Base-by-base conservation (phyloP, 345 rosid genomes). In the Citrus hindsii region DNA sequence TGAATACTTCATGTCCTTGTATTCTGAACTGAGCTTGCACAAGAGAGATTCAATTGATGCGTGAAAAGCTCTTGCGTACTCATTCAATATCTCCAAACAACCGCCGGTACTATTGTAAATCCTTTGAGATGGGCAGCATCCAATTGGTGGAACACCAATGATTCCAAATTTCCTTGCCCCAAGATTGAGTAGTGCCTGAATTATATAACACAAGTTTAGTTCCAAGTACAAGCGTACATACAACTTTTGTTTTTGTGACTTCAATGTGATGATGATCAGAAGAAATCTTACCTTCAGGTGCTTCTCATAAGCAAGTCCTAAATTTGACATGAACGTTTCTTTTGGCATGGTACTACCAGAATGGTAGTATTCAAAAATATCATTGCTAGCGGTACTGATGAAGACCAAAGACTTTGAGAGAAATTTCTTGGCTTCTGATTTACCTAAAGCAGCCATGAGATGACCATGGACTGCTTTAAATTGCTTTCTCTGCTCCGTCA, bases 71-170 rank as follows among this genome's bases (percentile, higher is more conserved):
- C 18, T 38, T 0, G 93, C 88, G 38, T 77, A 77, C 6, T 79
- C 84, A 73, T 89, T 88, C 82, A 89, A 55, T 16, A 69, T 87
- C 74, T 81, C 89, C 77, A 82, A 67, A 46, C 92, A 89, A 21
- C 85, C 92, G 5, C 81, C 83, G 2, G 82, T 80, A 0, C 71
- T 53, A n/a, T 82, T 83, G 25, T 16, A 59, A 82, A 68, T 13
- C 80, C 91, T 88, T 75, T 79, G 88, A 53, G 87, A 82, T 68
- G 90, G 95, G 69, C 92, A 89, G 56, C 91, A 89, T n/a, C 91
- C 92, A 6, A 87, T 82, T 3, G 92, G 90, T 10, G 89, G 84
- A 60, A 89, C 81, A 46, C 91, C 83, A 68, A 80, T 71, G 2
- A 85, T 83, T 6, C 95, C 91, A 40, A 91, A 73, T 76, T 87